Evolutionary conservation across 1,139 yeast genomes (phyloP).

Genomic region (Candida glucosophila): DNA sequence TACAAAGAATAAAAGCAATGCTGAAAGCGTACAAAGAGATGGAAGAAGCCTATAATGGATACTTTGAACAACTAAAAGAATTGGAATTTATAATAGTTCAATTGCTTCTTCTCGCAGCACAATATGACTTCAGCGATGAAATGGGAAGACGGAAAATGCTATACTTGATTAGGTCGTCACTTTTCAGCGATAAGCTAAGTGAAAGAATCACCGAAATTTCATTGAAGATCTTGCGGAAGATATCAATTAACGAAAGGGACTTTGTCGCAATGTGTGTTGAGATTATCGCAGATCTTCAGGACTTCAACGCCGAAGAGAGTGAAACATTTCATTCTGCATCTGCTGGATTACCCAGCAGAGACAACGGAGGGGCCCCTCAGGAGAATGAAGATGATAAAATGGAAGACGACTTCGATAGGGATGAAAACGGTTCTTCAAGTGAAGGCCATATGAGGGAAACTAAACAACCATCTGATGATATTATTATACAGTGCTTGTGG

Average conservation of each 20-base stretch:
- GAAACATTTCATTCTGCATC: conserved; percentile 52
- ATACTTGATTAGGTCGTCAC: conserved; percentile 56
- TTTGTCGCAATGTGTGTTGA: conserved; percentile 82
- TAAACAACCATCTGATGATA: conserved; percentile 36
- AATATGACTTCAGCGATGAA: conserved; percentile 85
- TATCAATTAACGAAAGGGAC: conserved; percentile 75
- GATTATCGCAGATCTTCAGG: conserved; percentile 76
- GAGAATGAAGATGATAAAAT: conserved; percentile 10
- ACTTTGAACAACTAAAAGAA: conserved; percentile 39
- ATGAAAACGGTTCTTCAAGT: conserved; percentile 7
- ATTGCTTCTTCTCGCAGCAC: conserved; percentile 55
- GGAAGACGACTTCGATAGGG: conserved; percentile 14
- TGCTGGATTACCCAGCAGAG: conserved; percentile 19
- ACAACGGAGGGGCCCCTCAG: no score
- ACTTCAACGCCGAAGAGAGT: conserved; percentile 43
- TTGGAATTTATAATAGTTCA: conserved; percentile 73
- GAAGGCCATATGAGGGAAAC: conserved; percentile 24
- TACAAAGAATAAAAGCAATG: conserved; percentile 3
- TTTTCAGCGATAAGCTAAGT: conserved; percentile 45
- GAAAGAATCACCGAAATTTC: conserved; percentile 50
- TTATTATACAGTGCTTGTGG: conserved; percentile 56
- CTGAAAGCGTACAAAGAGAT: conserved; percentile 6
- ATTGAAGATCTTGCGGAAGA: conserved; percentile 56
- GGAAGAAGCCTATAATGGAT: conserved; percentile 17
- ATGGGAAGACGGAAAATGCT: conserved; percentile 81